Conservation (phyloP, 2,329 filamentous ascomycete genomes). For the Fusarium xylarioides region DNA sequence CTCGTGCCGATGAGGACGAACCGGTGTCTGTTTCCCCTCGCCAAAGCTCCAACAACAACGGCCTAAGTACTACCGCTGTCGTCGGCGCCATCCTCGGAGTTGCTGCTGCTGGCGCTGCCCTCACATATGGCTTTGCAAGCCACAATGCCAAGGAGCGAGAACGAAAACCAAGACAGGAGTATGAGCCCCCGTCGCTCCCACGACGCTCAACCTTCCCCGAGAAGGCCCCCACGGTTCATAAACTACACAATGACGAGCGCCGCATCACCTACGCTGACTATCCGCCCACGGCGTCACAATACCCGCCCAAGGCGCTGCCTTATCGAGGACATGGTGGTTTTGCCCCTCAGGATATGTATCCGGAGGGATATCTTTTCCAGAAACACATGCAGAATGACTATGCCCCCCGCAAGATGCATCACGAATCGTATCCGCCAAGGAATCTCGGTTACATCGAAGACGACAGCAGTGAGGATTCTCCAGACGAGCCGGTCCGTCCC, state of each 20-base stretch:
- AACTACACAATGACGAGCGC: slow-evolving; percentile 32
- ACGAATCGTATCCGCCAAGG: slow-evolving; percentile 33
- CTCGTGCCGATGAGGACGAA: slow-evolving; percentile 30
- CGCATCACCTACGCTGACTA: slow-evolving; percentile 31
- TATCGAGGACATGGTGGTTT: slow-evolving; percentile 35
- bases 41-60: slow-evolving; percentile 50
- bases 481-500: slow-evolving; percentile 24
- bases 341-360: slow-evolving; percentile 32
- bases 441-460: slow-evolving; percentile 41
- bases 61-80: slow-evolving; percentile 68
- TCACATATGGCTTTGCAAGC: slow-evolving; percentile 74
- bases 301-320: slow-evolving; percentile 33
- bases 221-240: slow-evolving; percentile 46
- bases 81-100: slow-evolving; percentile 82
- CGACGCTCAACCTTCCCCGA: slow-evolving; percentile 60
- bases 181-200: slow-evolving; percentile 51
- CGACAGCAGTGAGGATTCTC: slow-evolving; percentile 41
- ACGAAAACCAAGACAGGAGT: slow-evolving; percentile 52
- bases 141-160: slow-evolving; percentile 58
- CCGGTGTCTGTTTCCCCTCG: slow-evolving; percentile 42
- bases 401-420: slow-evolving; percentile 36
- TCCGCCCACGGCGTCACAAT: slow-evolving; percentile 28
- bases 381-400: slow-evolving; percentile 32
- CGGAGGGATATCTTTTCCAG: slow-evolving; percentile 37
- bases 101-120: slow-evolving; percentile 73